A percentile compares a stretch with the other conserved stretches of the same genome.
Conservation (phyloP, 176 grass and related monocot species). For the bread wheat (Triticum aestivum) region DNA sequence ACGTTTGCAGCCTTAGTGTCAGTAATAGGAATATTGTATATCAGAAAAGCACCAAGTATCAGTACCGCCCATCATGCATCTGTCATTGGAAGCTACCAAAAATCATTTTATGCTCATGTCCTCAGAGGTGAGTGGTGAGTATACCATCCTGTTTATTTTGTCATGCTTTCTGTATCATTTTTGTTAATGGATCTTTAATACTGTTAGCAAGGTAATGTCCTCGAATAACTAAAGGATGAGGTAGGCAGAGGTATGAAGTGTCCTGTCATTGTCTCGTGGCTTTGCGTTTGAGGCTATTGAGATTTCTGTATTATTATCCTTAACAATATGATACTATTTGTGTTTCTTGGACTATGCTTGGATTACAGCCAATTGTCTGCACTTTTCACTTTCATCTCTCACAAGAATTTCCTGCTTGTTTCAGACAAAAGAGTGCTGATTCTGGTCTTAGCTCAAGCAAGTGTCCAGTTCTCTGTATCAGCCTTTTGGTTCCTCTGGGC, state of each 20-base stretch:
- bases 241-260: conserved; percentile 1
- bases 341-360: background rate
- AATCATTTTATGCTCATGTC: conserved; percentile 91
- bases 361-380: background rate
- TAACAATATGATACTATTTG: background rate
- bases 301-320: background rate
- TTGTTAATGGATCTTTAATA: background rate
- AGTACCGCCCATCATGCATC: conserved; percentile 54
- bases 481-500: conserved; percentile 92
- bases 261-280: background rate
- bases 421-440: conserved; percentile 90
- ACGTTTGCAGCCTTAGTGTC: conserved; percentile 62
- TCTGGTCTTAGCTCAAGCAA: conserved; percentile 82
- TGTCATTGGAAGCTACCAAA: conserved; percentile 77
- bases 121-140: conserved; percentile 83
- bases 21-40: conserved; percentile 62
- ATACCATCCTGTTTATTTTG: conserved; percentile 15
- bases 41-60: conserved; percentile 68
- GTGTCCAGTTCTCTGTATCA: conserved; percentile 74
- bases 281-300: conserved; percentile 3
- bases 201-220: background rate
- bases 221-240: background rate
- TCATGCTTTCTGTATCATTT: conserved; percentile 20
- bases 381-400: conserved; percentile 12
- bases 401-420: conserved; percentile 26